Conservation (phyloP, 2,329 filamentous ascomycete species). For the Venturiaceae sp. region DNA sequence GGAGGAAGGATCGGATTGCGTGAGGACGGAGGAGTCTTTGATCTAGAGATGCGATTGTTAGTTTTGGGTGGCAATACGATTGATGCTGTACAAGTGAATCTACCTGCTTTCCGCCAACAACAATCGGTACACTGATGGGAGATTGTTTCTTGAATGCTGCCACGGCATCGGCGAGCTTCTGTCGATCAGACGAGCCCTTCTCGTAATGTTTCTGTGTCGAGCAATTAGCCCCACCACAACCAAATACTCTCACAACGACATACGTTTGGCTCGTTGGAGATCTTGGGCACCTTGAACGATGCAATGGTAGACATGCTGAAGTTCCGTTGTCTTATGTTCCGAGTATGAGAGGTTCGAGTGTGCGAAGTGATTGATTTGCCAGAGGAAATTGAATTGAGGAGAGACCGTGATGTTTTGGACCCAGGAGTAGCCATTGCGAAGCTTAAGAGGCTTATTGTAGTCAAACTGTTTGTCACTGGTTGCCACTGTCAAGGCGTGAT, state of each 20-base stretch:
- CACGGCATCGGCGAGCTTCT: slow-evolving; percentile 65
- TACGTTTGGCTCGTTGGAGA: slow-evolving; percentile 94
- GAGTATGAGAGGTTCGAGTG: background rate
- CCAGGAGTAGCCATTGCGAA: background rate
- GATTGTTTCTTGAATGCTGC: slow-evolving; percentile 57
- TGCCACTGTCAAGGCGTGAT: background rate
- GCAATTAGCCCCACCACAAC: background rate
- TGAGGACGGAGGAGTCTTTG: slow-evolving; percentile 54
- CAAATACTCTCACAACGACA: slow-evolving; percentile 22
- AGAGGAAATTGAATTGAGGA: background rate
- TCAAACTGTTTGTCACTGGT: background rate
- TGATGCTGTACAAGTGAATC: slow-evolving; percentile 14
- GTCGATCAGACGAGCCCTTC: slow-evolving; percentile 71
- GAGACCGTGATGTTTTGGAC: background rate
- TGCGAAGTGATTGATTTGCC: background rate
- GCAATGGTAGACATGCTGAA: slow-evolving; percentile 47
- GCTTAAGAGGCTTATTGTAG: background rate
- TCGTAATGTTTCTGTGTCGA: slow-evolving; percentile 70
- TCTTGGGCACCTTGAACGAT: slow-evolving; percentile 75
- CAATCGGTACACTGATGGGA: slow-evolving; percentile 69
- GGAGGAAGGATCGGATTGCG: slow-evolving; percentile 74
- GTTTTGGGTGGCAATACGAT: background rate
- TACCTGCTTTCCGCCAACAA: slow-evolving; percentile 76
- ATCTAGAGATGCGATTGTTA: slow-evolving; percentile 37
- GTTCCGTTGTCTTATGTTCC: background rate